Base-by-base conservation (phyloP, 2,329 filamentous ascomycete genomes). In the Chaetomiaceae sp. region DNA sequence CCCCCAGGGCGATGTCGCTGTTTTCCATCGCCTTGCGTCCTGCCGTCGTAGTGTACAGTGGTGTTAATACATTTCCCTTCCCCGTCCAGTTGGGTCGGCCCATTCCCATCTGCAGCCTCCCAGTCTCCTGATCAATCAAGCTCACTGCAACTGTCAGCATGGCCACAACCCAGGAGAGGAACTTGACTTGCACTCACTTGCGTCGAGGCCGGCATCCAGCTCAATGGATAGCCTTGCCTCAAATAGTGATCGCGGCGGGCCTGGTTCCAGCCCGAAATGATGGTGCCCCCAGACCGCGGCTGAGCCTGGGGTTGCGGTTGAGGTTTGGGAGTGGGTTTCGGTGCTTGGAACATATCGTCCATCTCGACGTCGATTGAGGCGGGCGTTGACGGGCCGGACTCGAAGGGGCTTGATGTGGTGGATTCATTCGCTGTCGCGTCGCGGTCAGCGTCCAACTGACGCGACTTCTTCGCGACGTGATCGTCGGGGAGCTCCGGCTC, bases 301-400 rank as follows among this genome's bases (percentile, higher is more conserved):
- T 50, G 29, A 15, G 29, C 29, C 39, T 33, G 12, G 3, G 25
- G 36, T 23, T 22, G 3, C 14, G 34, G 46, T 12, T 33, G 23
- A 27, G 40, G 6, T 23, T 40, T 17, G 11, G 38, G 38, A 6
- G 23, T 20, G n/a, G 42, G 42, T 5, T 14, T 27, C 11, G 27
- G 42, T 3, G 27, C 27, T 3, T 34, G 20, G 27, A 14, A 29
- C 15, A 43, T 19, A 9, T 17, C 20, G 6, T 45, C 33, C 48
- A 51, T 51, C n/a, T 51, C 48, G n/a, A 45, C 34, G 25, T 51
- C 48, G 11, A 39, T 38, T 6, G 48, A 51, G 4, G 48, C 48
- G 15, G 48, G 48, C 25, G 48, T 51, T 19, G 48, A 51, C 6
- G 39, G 39, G 19, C 12, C 27, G 14, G 48, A 51, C n/a, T 51